These are phyloP conservation scores for Diospyros lotus DNA, from an alignment of 148 eudicot species.

Conservation along the genomic window DNA sequence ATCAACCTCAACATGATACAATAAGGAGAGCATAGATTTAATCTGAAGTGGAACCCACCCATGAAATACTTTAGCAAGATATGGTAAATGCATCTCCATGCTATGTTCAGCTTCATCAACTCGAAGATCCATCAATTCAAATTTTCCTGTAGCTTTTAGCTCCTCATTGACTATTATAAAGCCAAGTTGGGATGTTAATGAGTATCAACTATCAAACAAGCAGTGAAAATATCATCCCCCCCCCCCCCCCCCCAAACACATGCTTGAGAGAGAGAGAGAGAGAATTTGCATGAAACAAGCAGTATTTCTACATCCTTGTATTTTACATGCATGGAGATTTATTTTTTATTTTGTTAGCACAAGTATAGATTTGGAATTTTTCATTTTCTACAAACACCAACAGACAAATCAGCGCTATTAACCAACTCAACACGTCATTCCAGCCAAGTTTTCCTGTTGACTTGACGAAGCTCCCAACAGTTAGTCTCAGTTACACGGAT, in stretches of 20 bases:
- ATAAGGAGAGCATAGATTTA: background rate
- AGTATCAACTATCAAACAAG: background rate
- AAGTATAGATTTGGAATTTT: background rate
- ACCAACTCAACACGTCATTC: background rate
- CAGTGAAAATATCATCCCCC: background rate
- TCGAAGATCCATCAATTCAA: slow-evolving; percentile 78
- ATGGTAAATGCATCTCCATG: slow-evolving; percentile 99
- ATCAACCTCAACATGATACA: slow-evolving; percentile 15
- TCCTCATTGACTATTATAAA: slow-evolving; percentile 57
- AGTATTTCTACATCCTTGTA: no score
- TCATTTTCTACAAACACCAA: background rate
- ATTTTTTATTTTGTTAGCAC: no score
- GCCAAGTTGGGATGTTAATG: slow-evolving; percentile 1
- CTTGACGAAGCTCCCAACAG: no score
- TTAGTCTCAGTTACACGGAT: no score
- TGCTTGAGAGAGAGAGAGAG: no score
- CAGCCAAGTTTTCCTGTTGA: no score
- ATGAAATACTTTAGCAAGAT: slow-evolving; percentile 90
- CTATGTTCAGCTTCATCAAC: slow-evolving; percentile 99
- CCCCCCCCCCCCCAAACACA: background rate
- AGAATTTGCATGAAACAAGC: background rate
- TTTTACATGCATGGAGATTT: no score
- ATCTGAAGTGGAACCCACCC: slow-evolving; percentile 44
- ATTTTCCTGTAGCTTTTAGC: slow-evolving; percentile 78
- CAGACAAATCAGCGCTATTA: background rate